Conservation (phyloP, 148 eudicot species). For the Rheum nobile region DNA sequence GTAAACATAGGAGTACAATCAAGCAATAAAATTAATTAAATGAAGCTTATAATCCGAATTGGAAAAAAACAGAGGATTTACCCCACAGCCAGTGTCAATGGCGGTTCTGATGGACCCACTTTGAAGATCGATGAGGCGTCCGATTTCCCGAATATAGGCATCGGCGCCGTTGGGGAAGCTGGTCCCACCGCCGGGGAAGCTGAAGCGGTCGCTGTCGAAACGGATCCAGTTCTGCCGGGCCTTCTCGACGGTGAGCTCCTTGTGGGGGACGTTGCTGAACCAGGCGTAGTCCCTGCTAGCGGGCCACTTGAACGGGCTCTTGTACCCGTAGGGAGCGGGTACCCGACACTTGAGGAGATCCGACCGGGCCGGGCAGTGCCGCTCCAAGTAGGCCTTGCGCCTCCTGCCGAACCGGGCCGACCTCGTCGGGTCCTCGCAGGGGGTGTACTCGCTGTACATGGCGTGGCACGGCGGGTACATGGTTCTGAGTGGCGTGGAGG, state of each 20-base stretch:
- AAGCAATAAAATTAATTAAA: background rate
- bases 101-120: constrained; percentile 82
- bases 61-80: constrained; percentile 15
- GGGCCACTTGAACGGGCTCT: constrained; percentile 75
- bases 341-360: constrained; percentile 54
- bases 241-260: constrained; percentile 66
- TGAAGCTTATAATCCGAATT: background rate
- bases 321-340: constrained; percentile 65
- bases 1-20: too few relatives aligned
- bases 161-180: constrained; percentile 79
- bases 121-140: constrained; percentile 37
- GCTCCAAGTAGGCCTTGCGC: constrained; percentile 41
- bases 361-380: constrained; percentile 51
- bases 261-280: constrained; percentile 72
- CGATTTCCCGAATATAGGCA: constrained; percentile 63
- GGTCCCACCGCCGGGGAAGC: constrained; percentile 88
- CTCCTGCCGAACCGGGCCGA: constrained; percentile 34
- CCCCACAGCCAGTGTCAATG: constrained; percentile 94
- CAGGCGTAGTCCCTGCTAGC: constrained; percentile 54
- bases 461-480: constrained; percentile 36
- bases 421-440: constrained; percentile 49
- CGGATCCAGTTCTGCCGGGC: constrained; percentile 79
- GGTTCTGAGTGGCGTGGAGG: background rate
- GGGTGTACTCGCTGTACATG: constrained; percentile 58
- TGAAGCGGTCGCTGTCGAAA: constrained; percentile 57